Conservation (phyloP, 2,329 filamentous ascomycete genomes). For the Calcarisporium arbuscula region DNA sequence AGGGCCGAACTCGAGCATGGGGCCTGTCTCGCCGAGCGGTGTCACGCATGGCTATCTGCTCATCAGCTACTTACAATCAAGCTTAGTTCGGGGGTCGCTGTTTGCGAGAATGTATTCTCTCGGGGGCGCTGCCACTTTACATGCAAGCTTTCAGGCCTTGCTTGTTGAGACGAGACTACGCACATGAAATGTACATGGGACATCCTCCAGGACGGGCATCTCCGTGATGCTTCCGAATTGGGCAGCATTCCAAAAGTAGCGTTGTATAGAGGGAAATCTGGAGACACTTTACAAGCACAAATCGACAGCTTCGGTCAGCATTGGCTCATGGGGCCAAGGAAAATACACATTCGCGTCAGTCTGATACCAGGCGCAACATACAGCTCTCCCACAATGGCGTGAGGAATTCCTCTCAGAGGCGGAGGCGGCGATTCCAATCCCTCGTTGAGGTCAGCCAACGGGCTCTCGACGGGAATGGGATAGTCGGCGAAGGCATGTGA, state of each 20-base stretch:
- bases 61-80: background rate
- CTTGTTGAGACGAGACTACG: conserved; percentile 11
- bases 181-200: conserved; percentile 43
- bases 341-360: background rate
- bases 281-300: conserved; percentile 44
- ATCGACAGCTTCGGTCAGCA: conserved; percentile 5
- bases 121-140: too few species aligned
- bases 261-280: conserved; percentile 54
- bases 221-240: conserved; percentile 42
- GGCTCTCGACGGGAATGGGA: conserved; percentile 28
- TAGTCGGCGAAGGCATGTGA: conserved; percentile 35
- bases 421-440: conserved; percentile 54
- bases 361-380: conserved; percentile 37
- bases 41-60: conserved; percentile 47
- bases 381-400: conserved; percentile 58
- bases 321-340: background rate
- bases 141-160: background rate
- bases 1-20: conserved; percentile 33
- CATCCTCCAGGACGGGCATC: conserved; percentile 39
- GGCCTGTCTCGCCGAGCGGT: conserved; percentile 34
- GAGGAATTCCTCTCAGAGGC: conserved; percentile 56
- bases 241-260: conserved; percentile 64
- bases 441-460: conserved; percentile 29
- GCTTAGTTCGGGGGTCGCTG: too few species aligned
- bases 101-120: too few species aligned